phyloP scores from a whole-genome alignment of 1,139 yeast species.

The Groenewaldozyma sp. region DNA sequence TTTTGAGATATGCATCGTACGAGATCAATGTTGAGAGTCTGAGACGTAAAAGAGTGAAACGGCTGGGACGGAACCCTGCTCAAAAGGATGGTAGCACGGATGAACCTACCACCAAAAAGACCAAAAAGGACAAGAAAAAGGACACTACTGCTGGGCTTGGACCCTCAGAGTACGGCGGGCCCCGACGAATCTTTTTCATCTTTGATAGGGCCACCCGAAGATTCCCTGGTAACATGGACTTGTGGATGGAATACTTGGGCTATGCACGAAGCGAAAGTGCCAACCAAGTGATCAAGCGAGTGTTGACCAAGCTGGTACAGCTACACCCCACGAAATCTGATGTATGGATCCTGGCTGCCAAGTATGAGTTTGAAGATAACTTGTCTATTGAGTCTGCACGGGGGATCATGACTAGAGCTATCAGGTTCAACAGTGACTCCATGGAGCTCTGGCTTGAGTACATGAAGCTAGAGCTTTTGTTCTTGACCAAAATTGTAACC shows the following conservation, averaged over 20 bases:
- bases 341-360: constrained; percentile 93
- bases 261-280: constrained; percentile 71
- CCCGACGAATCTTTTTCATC: constrained; percentile 70
- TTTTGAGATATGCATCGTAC: constrained; percentile 67
- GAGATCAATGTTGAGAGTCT: constrained; percentile 75
- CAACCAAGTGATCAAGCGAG: constrained; percentile 68
- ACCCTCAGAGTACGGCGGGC: constrained; percentile 80
- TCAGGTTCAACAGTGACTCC: constrained; percentile 74
- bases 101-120: constrained; percentile 28
- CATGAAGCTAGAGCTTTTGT: constrained; percentile 78
- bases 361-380: constrained; percentile 82
- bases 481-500: constrained; percentile 71
- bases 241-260: constrained; percentile 73
- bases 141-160: constrained; percentile 15
- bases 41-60: constrained; percentile 57
- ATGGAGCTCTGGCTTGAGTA: constrained; percentile 74
- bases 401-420: constrained; percentile 70
- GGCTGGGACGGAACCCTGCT: constrained; percentile 37
- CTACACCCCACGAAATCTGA: constrained; percentile 85
- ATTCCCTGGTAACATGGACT: constrained; percentile 64
- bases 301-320: constrained; percentile 70
- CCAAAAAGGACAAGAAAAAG: constrained; percentile 28
- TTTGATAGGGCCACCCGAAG: constrained; percentile 76
- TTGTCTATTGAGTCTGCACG: constrained; percentile 88
- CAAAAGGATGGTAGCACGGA: constrained; percentile 1